Conservation (phyloP, 306 rosid species). For the Fragaria vesca region DNA sequence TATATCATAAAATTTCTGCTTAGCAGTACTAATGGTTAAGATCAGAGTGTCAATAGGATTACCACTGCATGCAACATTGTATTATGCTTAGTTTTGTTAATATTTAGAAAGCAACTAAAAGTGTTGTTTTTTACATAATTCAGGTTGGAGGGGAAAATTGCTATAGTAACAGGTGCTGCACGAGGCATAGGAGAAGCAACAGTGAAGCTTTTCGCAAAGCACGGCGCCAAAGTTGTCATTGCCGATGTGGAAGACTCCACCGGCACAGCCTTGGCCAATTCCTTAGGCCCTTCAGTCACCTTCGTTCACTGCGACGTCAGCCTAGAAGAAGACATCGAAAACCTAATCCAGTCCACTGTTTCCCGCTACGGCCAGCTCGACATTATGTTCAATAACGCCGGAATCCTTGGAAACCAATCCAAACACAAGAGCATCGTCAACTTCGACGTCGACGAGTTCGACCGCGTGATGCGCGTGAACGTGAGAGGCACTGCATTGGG, state of each 20-base stretch:
- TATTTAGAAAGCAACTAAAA: neutral
- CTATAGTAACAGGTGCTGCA: slow-evolving; percentile 80
- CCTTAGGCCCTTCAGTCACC: slow-evolving; percentile 51
- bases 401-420: slow-evolving; percentile 66
- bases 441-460: slow-evolving; percentile 67
- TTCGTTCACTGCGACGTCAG: slow-evolving; percentile 74
- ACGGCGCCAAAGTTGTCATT: slow-evolving; percentile 78
- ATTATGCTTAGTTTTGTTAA: neutral
- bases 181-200: slow-evolving; percentile 89
- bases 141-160: slow-evolving; percentile 87
- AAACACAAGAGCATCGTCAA: slow-evolving; percentile 67
- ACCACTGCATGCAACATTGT: neutral
- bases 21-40: neutral
- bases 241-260: slow-evolving; percentile 64
- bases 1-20: neutral
- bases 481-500: slow-evolving; percentile 87
- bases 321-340: slow-evolving; percentile 60
- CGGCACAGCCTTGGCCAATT: slow-evolving; percentile 50
- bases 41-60: neutral
- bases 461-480: slow-evolving; percentile 68
- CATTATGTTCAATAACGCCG: slow-evolving; percentile 88
- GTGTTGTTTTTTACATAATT: neutral
- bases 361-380: slow-evolving; percentile 64
- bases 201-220: slow-evolving; percentile 57
- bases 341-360: slow-evolving; percentile 41